These are phyloP conservation scores for Penicillium sp. DNA, from an alignment of 2,329 filamentous ascomycete species.

Conservation along the genomic window DNA sequence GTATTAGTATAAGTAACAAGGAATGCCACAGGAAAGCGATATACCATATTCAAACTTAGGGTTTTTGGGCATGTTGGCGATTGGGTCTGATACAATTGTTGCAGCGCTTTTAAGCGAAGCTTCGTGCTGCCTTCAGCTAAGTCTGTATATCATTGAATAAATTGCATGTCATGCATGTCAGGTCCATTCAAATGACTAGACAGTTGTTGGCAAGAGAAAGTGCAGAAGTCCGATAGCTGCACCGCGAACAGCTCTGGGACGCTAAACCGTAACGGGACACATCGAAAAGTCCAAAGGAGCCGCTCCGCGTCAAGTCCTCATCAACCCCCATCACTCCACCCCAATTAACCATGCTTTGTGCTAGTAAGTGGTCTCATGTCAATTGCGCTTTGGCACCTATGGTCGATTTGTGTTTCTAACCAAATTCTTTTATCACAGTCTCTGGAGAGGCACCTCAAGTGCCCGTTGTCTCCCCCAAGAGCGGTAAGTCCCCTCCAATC, in stretches of 20 bases:
- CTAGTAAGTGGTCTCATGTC: constrained; percentile 55
- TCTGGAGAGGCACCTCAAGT: constrained; percentile 95
- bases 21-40: neutral
- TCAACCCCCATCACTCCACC: constrained; percentile 23
- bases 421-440: constrained; percentile 56
- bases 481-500: constrained; percentile 60
- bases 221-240: neutral
- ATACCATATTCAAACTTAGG: constrained; percentile 48
- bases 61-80: constrained; percentile 41
- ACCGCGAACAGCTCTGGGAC: constrained; percentile 27
- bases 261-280: constrained; percentile 36
- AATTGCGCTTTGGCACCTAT: constrained; percentile 10
- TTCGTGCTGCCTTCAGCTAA: constrained; percentile 7
- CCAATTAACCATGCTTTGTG: constrained; percentile 57
- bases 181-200: neutral
- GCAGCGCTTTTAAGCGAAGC: constrained; percentile 10
- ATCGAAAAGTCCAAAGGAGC: constrained; percentile 42
- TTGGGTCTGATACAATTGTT: constrained; percentile 7
- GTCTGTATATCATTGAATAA: constrained; percentile 1
- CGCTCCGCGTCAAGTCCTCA: constrained; percentile 31
- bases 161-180: constrained; percentile 11
- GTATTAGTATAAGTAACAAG: neutral
- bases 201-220: neutral
- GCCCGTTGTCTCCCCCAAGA: constrained; percentile 93
- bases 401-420: constrained; percentile 17